Conservation (phyloP, 192 early-diverging fungal genomes). For the Coemansia sp. region DNA sequence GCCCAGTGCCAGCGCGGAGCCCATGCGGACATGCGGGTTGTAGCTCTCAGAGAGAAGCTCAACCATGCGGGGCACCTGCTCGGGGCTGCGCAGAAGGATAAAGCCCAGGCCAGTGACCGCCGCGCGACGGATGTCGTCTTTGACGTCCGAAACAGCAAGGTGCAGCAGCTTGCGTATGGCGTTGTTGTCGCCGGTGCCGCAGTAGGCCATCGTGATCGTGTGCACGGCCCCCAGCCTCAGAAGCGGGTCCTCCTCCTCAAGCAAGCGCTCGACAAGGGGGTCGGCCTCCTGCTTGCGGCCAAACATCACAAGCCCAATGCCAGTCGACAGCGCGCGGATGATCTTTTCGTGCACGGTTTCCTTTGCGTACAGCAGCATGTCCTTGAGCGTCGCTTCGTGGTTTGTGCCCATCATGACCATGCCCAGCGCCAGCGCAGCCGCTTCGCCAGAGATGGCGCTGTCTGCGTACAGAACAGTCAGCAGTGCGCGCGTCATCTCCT, state of each 20-base stretch:
- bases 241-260: slow-evolving; percentile 90
- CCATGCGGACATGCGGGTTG: slow-evolving; percentile 98
- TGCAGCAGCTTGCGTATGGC: slow-evolving; percentile 92
- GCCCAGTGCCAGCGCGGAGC: slow-evolving; percentile 92
- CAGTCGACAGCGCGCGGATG: slow-evolving; percentile 91
- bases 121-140: slow-evolving; percentile 99
- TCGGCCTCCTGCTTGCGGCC: slow-evolving; percentile 95
- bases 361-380: slow-evolving; percentile 97
- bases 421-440: slow-evolving; percentile 94
- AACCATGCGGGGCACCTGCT: slow-evolving; percentile 97
- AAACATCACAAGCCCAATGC: slow-evolving; percentile 96
- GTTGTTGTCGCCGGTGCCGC: slow-evolving; percentile 96
- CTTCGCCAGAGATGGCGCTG: slow-evolving; percentile 96
- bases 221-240: slow-evolving; percentile 97
- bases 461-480: slow-evolving; percentile 88
- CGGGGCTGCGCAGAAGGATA: slow-evolving; percentile 84
- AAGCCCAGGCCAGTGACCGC: slow-evolving; percentile 97
- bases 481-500: slow-evolving; percentile 83
- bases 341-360: slow-evolving; percentile 99
- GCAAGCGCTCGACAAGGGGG: slow-evolving; percentile 77
- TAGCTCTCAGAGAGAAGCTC: slow-evolving; percentile 96
- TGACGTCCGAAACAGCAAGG: slow-evolving; percentile 96
- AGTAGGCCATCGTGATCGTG: slow-evolving; percentile 96
- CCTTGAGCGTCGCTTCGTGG: slow-evolving; percentile 74
- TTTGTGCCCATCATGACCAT: slow-evolving; percentile 95